Evolutionary conservation across 176 grass and related monocot species (phyloP), one percentile per base, ranked within the genome.

Genomic region (Melocanna baccifera): DNA sequence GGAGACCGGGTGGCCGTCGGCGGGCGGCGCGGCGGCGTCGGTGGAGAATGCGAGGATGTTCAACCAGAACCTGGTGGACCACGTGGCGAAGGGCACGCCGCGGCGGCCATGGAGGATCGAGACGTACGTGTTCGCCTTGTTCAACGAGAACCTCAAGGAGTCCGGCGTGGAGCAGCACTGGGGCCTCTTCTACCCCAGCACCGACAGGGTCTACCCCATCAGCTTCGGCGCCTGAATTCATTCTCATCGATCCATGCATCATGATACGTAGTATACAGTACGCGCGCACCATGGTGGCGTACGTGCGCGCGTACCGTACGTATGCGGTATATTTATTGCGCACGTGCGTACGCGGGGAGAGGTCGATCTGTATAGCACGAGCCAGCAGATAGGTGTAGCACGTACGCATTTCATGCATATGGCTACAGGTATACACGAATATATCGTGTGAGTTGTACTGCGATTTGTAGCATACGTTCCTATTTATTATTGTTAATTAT

Each of bases 111-210:
- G 85, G 43, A 6, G 18, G 30, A 58, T 90, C 2, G 91, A 97
- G 85, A 76, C 91, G 9, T 94, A 92, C 78, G 72, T 97, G 2
- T 97, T 90, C 71, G 76, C 85, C 26, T 82, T 97, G 89, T 97
- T 97, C 85, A 87, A 97, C 36, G 91, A 97, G 88, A 62, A 94
- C 62, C 43, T 62, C 61, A 94, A 94, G 72, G 53, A 73, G 1
- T 7, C 39, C 1, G 70, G 51, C 3, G 73, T 88, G 5, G 87
- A 92, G 63, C 53, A 79, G 83, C 83, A 90, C 62, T 97, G 85
- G 55, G 94, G 94, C 0, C 47, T 96, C 25, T 96, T 93, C 80
- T 91, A 84, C 29, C 74, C 91, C 16, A 79, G 34, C 75, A 81
- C 69, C 63, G 77, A 87, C 10, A 76, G 52, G n/a, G 87, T 89